Evolutionary conservation across 805 yeast species (phyloP), one percentile per base, ranked within the genome.

Genomic region (Yarrowia sp.): DNA sequence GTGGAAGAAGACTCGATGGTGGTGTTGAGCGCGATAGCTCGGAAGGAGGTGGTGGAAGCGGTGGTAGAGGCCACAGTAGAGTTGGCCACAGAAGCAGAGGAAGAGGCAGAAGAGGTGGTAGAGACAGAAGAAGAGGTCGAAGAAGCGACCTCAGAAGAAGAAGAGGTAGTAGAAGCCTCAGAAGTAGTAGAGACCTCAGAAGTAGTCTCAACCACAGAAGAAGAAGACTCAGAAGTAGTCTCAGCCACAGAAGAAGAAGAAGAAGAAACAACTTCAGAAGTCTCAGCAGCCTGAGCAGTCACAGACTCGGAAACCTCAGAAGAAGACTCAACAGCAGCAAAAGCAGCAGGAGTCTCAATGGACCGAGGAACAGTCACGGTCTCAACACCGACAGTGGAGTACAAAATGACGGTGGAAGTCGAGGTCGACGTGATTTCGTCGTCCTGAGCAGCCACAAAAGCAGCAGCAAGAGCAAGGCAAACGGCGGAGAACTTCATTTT

Each of bases 281-380:
- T 29, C 36, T n/a, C 36, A 32, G 21, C 21, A 6, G 35, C n/a
- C 16, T 2, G 16, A 14, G 22, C 22, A 35, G 39, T 14, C 21
- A 29, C 63, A 27, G n/a, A n/a, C n/a, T n/a, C n/a, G n/a, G 51
- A 6, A 33, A 12, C 51, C 16, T 44, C 62, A n/a, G 38, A 21
- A 8, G 42, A 8, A 19, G 60, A 18, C 31, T 42, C 44, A 10
- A 21, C 61, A 13, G 16, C 47, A 4, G 55, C 47, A 25, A 27
- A 29, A 16, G n/a, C 35, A 10, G 61, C 42, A 14, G 63, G 58
- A 24, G 29, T 31, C 53, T 29, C 27, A 21, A 36, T 2, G 44
- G 56, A 14, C 33, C 29, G 66, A 42, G 42, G 33, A 55, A 42
- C 46, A 51, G 47, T 62, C 29, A 38, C 61, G 44, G 44, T 63